phyloP scores from a whole-genome alignment of 2,329 filamentous ascomycete species.

The Calonectria multiphialidica region DNA sequence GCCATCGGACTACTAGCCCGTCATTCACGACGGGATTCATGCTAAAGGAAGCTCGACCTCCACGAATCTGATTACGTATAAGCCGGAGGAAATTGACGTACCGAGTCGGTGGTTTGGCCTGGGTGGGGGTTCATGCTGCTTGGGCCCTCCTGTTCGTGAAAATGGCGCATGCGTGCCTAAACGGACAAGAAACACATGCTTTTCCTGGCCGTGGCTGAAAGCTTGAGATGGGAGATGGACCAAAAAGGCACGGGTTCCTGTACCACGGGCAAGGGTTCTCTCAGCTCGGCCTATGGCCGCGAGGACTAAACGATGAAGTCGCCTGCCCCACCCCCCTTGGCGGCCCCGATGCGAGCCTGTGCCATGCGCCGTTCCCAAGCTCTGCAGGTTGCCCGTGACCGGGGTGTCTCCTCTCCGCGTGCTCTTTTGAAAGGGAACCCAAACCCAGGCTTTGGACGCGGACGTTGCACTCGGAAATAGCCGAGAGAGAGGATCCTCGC shows the following conservation, averaged over 20 bases:
- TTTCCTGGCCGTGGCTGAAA: neutral
- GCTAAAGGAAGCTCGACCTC: neutral
- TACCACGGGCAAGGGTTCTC: neutral
- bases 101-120: slow-evolving; percentile 13
- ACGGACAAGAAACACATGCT: neutral
- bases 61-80: slow-evolving; percentile 42
- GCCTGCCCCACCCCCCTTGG: neutral
- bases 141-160: neutral
- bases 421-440: neutral
- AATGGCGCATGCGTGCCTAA: neutral
- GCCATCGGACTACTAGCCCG: slow-evolving; percentile 15
- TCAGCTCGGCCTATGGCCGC: neutral
- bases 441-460: neutral
- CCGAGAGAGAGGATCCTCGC: neutral
- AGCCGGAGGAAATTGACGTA: slow-evolving; percentile 17
- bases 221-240: neutral
- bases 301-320: neutral
- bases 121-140: slow-evolving; percentile 18
- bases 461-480: neutral
- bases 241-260: neutral
- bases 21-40: neutral
- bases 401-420: neutral
- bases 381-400: neutral
- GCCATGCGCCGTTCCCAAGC: neutral
- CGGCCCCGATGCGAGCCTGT: neutral